These are phyloP conservation scores for Dothistroma septosporum DNA, from an alignment of 2,329 filamentous ascomycete genomes.

Conservation along the genomic window DNA sequence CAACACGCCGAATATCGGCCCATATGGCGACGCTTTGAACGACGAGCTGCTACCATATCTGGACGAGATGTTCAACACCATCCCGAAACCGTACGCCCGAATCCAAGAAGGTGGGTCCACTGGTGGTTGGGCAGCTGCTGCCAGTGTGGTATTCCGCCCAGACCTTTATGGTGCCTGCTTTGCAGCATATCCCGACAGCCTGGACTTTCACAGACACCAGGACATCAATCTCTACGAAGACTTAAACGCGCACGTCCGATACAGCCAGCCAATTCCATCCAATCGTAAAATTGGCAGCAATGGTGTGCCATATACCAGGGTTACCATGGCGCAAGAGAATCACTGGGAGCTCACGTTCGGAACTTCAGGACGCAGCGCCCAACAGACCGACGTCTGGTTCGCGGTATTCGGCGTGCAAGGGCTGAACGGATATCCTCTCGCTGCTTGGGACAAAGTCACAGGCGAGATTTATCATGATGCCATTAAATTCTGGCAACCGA, in stretches of 20 bases:
- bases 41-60: slow-evolving; percentile 38
- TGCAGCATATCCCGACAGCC: slow-evolving; percentile 37
- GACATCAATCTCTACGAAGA: slow-evolving; percentile 36
- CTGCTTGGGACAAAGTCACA: slow-evolving; percentile 39
- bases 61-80: slow-evolving; percentile 36
- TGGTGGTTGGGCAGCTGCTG: slow-evolving; percentile 38
- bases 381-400: slow-evolving; percentile 40
- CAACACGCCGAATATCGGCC: slow-evolving; percentile 39
- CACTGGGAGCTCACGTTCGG: slow-evolving; percentile 40
- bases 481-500: slow-evolving; percentile 37
- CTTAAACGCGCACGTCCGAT: slow-evolving; percentile 28
- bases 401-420: slow-evolving; percentile 38
- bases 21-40: slow-evolving; percentile 40
- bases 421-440: slow-evolving; percentile 38
- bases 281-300: slow-evolving; percentile 31
- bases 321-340: slow-evolving; percentile 30
- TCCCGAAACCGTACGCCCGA: slow-evolving; percentile 36
- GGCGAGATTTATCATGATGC: slow-evolving; percentile 38
- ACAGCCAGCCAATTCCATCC: slow-evolving; percentile 32
- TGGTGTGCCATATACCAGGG: slow-evolving; percentile 23
- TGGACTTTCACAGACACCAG: slow-evolving; percentile 38
- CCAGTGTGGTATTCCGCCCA: slow-evolving; percentile 37
- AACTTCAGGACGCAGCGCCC: slow-evolving; percentile 33
- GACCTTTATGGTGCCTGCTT: slow-evolving; percentile 39
- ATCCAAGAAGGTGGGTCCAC: slow-evolving; percentile 39